Percentiles rank a stretch among this genome's conserved stretches.
Conservation (phyloP, 2,329 filamentous ascomycete genomes). For the Thyridium curvatum region DNA sequence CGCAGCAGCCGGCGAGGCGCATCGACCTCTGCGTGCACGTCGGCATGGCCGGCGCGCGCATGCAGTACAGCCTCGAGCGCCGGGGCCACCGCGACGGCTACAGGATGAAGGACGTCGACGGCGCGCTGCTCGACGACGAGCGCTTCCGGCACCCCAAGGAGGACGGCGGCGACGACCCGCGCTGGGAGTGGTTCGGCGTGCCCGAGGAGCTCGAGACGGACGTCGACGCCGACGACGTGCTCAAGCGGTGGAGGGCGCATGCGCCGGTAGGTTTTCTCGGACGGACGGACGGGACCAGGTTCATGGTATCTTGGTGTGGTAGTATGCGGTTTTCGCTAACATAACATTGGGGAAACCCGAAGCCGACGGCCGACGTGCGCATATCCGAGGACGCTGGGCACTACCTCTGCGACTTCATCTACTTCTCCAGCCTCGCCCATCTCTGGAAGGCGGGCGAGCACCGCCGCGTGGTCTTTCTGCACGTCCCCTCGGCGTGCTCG, state of each 20-base stretch:
- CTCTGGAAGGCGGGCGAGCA: constrained; percentile 39
- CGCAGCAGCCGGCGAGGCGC: too few species aligned
- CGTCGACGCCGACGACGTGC: constrained; percentile 50
- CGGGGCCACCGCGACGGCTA: constrained; percentile 69
- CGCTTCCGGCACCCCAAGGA: constrained; percentile 20
- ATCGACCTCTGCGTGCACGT: constrained; percentile 71
- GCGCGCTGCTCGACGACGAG: constrained; percentile 47
- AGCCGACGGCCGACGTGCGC: constrained; percentile 36
- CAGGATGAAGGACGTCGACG: constrained; percentile 63
- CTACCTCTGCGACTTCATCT: constrained; percentile 75
- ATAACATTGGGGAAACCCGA: constrained; percentile 18
- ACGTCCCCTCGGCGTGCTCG: constrained; percentile 59
- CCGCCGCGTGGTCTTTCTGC: constrained; percentile 59
- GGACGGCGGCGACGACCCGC: constrained; percentile 23
- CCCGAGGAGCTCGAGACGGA: constrained; percentile 51
- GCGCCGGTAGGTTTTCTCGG: constrained; percentile 42
- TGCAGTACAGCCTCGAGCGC: constrained; percentile 65
- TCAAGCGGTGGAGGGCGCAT: constrained; percentile 46
- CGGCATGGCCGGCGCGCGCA: constrained; percentile 64
- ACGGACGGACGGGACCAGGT: too few species aligned
- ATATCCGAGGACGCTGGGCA: constrained; percentile 65
- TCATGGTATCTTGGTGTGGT: too few species aligned
- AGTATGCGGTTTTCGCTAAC: too few species aligned
- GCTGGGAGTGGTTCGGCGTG: constrained; percentile 47
- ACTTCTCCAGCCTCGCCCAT: constrained; percentile 61